These are phyloP conservation scores for Alternaria triticimaculans DNA, from an alignment of 2,329 filamentous ascomycete species.

Conservation along the genomic window DNA sequence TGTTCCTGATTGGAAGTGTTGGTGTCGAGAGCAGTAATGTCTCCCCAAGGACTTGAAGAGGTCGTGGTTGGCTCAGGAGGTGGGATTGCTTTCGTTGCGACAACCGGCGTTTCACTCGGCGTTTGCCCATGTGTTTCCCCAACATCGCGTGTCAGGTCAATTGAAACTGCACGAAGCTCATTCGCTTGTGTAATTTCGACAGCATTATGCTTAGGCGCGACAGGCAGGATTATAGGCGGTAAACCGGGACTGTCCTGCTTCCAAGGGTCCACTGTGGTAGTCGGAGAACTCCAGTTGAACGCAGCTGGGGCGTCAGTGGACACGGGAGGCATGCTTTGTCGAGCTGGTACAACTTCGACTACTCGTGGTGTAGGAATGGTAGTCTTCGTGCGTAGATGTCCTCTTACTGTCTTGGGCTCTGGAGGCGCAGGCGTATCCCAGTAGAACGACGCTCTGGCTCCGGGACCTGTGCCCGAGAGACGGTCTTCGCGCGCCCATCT, in stretches of 20 bases:
- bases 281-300: constrained; percentile 46
- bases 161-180: constrained; percentile 25
- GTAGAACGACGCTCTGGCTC: constrained; percentile 45
- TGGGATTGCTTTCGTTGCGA: constrained; percentile 21
- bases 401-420: constrained; percentile 18
- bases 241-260: constrained; percentile 20
- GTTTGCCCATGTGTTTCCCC: constrained; percentile 23
- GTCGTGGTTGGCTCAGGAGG: constrained; percentile 13
- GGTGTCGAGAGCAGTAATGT: constrained; percentile 21
- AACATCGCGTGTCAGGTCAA: constrained; percentile 3
- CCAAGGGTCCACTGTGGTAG: constrained; percentile 26
- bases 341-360: constrained; percentile 17
- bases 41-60: constrained; percentile 24
- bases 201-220: constrained; percentile 20
- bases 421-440: constrained; percentile 43
- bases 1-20: constrained; percentile 7
- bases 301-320: constrained; percentile 32
- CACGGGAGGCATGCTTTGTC: constrained; percentile 29
- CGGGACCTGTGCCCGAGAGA: constrained; percentile 44
- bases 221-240: constrained; percentile 26
- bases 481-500: constrained; percentile 49
- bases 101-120: constrained; percentile 25
- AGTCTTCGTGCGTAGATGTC: constrained; percentile 35
- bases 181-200: constrained; percentile 25
- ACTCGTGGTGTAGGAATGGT: constrained; percentile 24